Conservation (phyloP, 1,139 yeast species). For the Debaryomyces singareniensis region DNA sequence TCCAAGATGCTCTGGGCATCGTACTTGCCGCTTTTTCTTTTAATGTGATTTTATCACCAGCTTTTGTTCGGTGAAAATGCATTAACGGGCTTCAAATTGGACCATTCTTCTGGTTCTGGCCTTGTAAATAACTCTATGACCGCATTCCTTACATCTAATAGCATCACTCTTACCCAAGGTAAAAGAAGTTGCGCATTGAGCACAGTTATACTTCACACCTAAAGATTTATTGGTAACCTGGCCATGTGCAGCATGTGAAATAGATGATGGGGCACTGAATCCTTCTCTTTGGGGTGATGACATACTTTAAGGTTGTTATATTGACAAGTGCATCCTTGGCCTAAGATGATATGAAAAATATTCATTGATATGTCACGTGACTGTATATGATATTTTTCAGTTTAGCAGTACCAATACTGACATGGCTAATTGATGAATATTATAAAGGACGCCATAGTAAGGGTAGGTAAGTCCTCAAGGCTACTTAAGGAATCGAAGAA, state of each 20-base stretch:
- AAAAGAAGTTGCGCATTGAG: slow-evolving; percentile 90
- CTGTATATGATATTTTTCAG: too few species aligned
- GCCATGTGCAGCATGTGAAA: slow-evolving; percentile 58
- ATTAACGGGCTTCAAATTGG: slow-evolving; percentile 45
- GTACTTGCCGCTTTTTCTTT: too few species aligned
- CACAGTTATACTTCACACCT: slow-evolving; percentile 92
- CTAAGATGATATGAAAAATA: too few species aligned
- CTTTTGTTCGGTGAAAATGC: too few species aligned
- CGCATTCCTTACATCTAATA: slow-evolving; percentile 97
- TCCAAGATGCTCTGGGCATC: too few species aligned
- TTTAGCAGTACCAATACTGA: too few species aligned
- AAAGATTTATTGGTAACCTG: slow-evolving; percentile 61
- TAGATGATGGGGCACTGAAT: slow-evolving; percentile 78
- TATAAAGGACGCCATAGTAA: slow-evolving; percentile 17
- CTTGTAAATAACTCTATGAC: slow-evolving; percentile 94
- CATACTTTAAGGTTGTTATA: slow-evolving; percentile 33
- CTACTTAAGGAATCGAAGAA: slow-evolving; percentile 12
- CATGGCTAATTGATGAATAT: slow-evolving; percentile 14
- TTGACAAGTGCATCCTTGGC: too few species aligned
- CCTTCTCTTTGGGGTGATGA: slow-evolving; percentile 78
- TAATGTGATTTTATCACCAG: too few species aligned
- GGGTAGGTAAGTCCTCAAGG: slow-evolving; percentile 17
- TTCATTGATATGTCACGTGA: too few species aligned
- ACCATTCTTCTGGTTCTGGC: slow-evolving; percentile 97
- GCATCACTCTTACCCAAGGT: slow-evolving; percentile 91